Evolutionary conservation across 2,329 filamentous ascomycete species (phyloP).

Genomic region (Lachnellula hyalina): DNA sequence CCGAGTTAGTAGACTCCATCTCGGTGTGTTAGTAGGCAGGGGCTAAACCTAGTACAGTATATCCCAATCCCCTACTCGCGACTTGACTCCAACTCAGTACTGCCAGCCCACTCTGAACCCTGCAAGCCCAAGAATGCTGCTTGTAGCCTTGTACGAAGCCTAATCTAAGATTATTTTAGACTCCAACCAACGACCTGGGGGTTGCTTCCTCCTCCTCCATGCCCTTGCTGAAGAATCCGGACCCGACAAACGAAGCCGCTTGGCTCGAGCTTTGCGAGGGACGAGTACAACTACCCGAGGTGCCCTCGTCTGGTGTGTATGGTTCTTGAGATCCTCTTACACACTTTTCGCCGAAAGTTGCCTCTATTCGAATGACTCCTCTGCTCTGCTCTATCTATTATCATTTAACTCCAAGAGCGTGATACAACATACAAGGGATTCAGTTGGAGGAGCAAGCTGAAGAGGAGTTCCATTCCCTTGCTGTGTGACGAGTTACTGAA

Average conservation of each 20-base stretch:
- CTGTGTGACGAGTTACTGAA: too few relatives aligned
- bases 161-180: conserved; percentile 7
- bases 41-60: background rate
- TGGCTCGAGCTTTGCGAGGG: background rate
- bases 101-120: background rate
- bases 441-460: too few relatives aligned
- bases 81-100: background rate
- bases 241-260: background rate
- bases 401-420: too few relatives aligned
- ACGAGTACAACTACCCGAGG: background rate
- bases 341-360: background rate
- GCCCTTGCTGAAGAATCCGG: background rate
- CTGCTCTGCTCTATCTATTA: too few relatives aligned
- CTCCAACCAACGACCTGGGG: background rate
- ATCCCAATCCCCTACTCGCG: background rate
- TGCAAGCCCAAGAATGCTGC: background rate
- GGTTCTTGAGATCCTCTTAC: background rate
- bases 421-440: too few relatives aligned
- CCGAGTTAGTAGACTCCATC: too few relatives aligned
- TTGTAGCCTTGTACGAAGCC: background rate
- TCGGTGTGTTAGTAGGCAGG: background rate
- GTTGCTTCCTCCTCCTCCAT: background rate
- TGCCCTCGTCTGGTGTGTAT: background rate
- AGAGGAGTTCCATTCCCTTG: too few relatives aligned
- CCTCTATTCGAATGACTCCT: background rate